Evolutionary conservation across 345 rosid genomes (phyloP).

Genomic region (Moringa oleifera): DNA sequence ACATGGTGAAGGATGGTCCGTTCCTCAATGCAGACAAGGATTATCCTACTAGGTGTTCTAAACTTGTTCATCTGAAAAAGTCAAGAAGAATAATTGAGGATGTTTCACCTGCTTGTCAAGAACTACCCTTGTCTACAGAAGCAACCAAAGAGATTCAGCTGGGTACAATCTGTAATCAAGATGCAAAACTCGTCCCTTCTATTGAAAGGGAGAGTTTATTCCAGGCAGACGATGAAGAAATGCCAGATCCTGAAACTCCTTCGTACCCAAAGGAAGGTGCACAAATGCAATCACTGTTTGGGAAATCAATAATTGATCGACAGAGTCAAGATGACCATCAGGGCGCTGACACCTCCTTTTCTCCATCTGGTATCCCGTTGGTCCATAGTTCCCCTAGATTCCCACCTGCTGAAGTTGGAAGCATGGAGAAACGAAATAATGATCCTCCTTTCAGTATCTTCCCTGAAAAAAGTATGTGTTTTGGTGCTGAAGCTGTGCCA

Average conservation of each 20-base stretch:
- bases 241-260: slow-evolving; percentile 32
- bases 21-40: slow-evolving; percentile 73
- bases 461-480: slow-evolving; percentile 28
- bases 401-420: slow-evolving; percentile 26
- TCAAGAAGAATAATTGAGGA: slow-evolving; percentile 59
- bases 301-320: slow-evolving; percentile 27
- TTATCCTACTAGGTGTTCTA: slow-evolving; percentile 76
- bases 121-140: slow-evolving; percentile 25
- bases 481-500: slow-evolving; percentile 30
- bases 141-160: slow-evolving; percentile 30
- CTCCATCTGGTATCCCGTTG: slow-evolving; percentile 31
- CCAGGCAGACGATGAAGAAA: slow-evolving; percentile 37
- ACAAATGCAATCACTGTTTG: slow-evolving; percentile 21
- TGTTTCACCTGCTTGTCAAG: slow-evolving; percentile 39
- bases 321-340: slow-evolving; percentile 26
- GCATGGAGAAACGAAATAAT: slow-evolving; percentile 28
- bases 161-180: slow-evolving; percentile 23
- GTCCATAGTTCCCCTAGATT: slow-evolving; percentile 33
- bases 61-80: slow-evolving; percentile 74
- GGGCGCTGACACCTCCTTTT: slow-evolving; percentile 23
- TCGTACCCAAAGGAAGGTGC: slow-evolving; percentile 32
- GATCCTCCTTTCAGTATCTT: slow-evolving; percentile 23
- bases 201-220: slow-evolving; percentile 28
- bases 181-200: slow-evolving; percentile 23
- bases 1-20: slow-evolving; percentile 86